Conservation (phyloP, 306 rosid genomes). For the Ammopiptanthus mongolicus region DNA sequence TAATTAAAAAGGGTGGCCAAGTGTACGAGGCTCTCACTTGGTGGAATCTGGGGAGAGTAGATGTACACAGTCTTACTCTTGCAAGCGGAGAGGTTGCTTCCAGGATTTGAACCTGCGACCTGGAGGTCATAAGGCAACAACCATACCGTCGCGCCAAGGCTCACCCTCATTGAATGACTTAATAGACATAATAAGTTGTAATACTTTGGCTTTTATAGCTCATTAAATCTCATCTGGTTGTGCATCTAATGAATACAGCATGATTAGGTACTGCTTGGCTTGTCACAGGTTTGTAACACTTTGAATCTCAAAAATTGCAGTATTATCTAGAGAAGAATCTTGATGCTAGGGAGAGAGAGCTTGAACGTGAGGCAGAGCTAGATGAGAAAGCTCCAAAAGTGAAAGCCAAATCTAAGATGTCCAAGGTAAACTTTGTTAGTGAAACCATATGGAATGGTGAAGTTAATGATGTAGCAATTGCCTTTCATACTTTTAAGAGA, state of each 20-base stretch:
- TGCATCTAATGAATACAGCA: background rate
- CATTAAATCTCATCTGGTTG: background rate
- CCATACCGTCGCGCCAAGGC: too few relatives aligned
- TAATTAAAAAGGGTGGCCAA: too few relatives aligned
- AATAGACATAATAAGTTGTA: background rate
- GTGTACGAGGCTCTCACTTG: too few relatives aligned
- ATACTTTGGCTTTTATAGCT: background rate
- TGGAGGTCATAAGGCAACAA: too few relatives aligned
- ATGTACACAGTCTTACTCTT: too few relatives aligned
- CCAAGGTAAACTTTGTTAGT: constrained; percentile 54
- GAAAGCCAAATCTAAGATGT: constrained; percentile 98
- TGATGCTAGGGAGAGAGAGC: constrained; percentile 74
- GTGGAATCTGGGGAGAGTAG: too few relatives aligned
- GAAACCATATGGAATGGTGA: background rate
- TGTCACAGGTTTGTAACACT: constrained; percentile 22
- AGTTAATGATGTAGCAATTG: background rate
- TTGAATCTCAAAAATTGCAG: constrained; percentile 36
- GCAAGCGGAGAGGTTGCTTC: too few relatives aligned
- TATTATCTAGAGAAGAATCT: constrained; percentile 92
- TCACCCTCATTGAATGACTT: background rate
- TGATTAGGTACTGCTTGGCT: constrained; percentile 1
- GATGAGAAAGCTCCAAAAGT: constrained; percentile 90
- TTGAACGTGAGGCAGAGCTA: constrained; percentile 85
- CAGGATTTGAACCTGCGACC: too few relatives aligned
- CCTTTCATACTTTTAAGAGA: background rate